Percentiles rank a stretch among this genome's conserved stretches.
Evolutionary conservation across 2,329 filamentous ascomycete species (phyloP).

Genomic region (Penicillium digitatum): DNA sequence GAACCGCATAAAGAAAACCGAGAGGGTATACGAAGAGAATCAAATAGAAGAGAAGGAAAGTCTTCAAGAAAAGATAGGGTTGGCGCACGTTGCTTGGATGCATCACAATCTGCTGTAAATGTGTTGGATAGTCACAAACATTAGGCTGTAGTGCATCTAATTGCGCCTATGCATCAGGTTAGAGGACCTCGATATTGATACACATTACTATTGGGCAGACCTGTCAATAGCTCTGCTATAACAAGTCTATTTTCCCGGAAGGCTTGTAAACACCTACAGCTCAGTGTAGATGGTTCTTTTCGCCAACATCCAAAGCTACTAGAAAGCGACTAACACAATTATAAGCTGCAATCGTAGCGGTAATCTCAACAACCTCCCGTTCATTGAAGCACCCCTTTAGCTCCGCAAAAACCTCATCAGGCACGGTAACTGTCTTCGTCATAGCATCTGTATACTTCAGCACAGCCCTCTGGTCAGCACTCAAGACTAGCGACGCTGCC

Average conservation of each 20-base stretch:
- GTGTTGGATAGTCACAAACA: not conserved
- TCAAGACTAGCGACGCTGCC: slow-evolving; percentile 41
- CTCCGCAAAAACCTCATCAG: slow-evolving; percentile 62
- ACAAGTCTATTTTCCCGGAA: not conserved
- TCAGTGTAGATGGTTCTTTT: slow-evolving; percentile 34
- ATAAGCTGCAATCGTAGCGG: slow-evolving; percentile 72
- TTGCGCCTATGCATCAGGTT: not conserved
- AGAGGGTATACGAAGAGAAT: not conserved
- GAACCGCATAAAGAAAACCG: not conserved
- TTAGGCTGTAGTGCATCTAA: not conserved
- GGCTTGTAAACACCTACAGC: not conserved
- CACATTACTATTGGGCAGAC: not conserved
- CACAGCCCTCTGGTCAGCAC: slow-evolving; percentile 62
- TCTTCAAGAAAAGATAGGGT: not conserved
- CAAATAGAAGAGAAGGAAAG: not conserved
- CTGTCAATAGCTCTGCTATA: not conserved
- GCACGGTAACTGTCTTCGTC: slow-evolving; percentile 68
- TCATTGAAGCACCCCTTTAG: slow-evolving; percentile 62
- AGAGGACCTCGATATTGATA: not conserved
- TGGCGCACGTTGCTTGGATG: not conserved
- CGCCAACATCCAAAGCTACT: slow-evolving; percentile 67
- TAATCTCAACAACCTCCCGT: slow-evolving; percentile 74
- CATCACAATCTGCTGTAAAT: not conserved
- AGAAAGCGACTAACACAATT: slow-evolving; percentile 83
- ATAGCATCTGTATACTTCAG: slow-evolving; percentile 76